Percentiles rank a stretch among this genome's conserved stretches.
phyloP scores from a whole-genome alignment of 2,329 filamentous ascomycete species.

The Westerdykella aurantiaca region DNA sequence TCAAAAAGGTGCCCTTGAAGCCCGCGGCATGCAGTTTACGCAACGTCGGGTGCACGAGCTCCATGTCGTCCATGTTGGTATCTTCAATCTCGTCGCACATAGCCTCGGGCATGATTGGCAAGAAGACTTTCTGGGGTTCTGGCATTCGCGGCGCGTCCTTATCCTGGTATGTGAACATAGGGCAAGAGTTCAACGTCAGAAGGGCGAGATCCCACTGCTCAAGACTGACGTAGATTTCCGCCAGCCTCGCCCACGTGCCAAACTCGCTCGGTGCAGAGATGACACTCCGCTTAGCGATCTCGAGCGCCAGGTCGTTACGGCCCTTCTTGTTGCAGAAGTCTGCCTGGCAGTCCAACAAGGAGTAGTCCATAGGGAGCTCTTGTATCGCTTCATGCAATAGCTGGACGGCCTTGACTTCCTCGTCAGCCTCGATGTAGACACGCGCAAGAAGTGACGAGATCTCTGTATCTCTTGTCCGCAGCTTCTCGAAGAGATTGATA shows the following conservation, averaged over 20 bases:
- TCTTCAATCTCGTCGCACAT: constrained; percentile 95
- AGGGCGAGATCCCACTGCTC: constrained; percentile 97
- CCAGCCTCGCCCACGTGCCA: constrained; percentile 88
- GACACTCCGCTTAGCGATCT: constrained; percentile 90
- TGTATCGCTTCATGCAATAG: constrained; percentile 83
- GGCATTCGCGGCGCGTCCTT: constrained; percentile 95
- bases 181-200: constrained; percentile 93
- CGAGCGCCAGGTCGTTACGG: constrained; percentile 77
- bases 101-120: constrained; percentile 83
- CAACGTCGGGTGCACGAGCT: constrained; percentile 81
- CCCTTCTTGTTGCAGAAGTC: constrained; percentile 87
- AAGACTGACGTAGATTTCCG: constrained; percentile 86
- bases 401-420: constrained; percentile 92
- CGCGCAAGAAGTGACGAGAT: constrained; percentile 88
- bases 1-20: constrained; percentile 92
- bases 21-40: constrained; percentile 78
- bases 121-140: constrained; percentile 77
- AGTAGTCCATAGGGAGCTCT: constrained; percentile 94
- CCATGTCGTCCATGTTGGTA: constrained; percentile 69
- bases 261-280: constrained; percentile 96
- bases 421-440: constrained; percentile 88
- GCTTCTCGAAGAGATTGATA: constrained; percentile 96
- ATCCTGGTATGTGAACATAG: constrained; percentile 99
- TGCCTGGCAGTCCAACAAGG: constrained; percentile 90
- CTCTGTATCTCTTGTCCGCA: constrained; percentile 83